phyloP scores from a whole-genome alignment of 371 early-diverging fungal species.

The Syncephalastrum racemosum region DNA sequence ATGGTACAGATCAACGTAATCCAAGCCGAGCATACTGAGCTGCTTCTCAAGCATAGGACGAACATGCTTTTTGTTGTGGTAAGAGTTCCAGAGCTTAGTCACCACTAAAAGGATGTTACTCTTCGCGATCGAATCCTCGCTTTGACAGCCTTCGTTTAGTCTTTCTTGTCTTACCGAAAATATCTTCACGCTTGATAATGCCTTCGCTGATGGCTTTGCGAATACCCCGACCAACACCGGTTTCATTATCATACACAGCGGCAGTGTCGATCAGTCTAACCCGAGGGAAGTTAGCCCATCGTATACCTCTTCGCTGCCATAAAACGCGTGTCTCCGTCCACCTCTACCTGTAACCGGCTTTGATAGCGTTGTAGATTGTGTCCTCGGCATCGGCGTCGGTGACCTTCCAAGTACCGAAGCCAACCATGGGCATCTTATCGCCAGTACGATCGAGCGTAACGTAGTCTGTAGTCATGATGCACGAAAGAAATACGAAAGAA shows the following conservation, averaged over 20 bases:
- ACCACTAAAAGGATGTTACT: slow-evolving; percentile 48
- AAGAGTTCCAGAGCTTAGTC: slow-evolving; percentile 70
- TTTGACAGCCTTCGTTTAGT: too few relatives aligned
- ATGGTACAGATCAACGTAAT: slow-evolving; percentile 74
- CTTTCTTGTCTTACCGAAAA: slow-evolving; percentile 25
- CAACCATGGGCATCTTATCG: slow-evolving; percentile 35
- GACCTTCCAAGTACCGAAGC: slow-evolving; percentile 36
- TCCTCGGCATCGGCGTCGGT: slow-evolving; percentile 18
- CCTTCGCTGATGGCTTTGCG: slow-evolving; percentile 43
- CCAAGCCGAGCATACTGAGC: slow-evolving; percentile 54
- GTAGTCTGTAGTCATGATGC: slow-evolving; percentile 7
- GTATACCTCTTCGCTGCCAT: too few relatives aligned
- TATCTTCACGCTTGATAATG: slow-evolving; percentile 54
- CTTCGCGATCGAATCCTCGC: too few relatives aligned
- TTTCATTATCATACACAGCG: slow-evolving; percentile 60
- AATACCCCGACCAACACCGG: slow-evolving; percentile 61
- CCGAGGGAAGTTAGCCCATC: background rate
- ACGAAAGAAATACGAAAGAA: background rate
- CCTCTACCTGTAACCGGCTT: slow-evolving; percentile 27
- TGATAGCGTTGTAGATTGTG: slow-evolving; percentile 39
- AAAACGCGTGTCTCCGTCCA: background rate
- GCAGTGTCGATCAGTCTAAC: slow-evolving; percentile 32
- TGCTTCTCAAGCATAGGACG: slow-evolving; percentile 46
- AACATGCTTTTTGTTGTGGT: slow-evolving; percentile 44
- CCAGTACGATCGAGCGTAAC: slow-evolving; percentile 21